Evolutionary conservation across 768 basidiomycete genomes (phyloP).

Genomic region (Tulasnella sp.): DNA sequence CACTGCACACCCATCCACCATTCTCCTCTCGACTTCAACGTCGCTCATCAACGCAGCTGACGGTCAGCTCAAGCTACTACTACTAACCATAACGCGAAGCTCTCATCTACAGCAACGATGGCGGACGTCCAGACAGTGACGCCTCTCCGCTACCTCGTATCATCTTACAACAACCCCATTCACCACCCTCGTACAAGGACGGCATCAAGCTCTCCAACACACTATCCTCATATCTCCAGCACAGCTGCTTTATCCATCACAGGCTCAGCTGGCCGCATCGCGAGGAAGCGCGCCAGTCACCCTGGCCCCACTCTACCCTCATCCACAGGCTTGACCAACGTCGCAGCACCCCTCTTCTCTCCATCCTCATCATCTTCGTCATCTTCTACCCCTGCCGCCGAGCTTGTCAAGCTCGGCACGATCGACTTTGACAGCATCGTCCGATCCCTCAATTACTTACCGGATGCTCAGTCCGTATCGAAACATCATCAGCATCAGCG

Average conservation of each 20-base stretch:
- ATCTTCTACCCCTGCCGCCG: neutral
- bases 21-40: neutral
- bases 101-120: neutral
- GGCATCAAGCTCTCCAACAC: neutral
- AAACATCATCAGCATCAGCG: conserved; percentile 1
- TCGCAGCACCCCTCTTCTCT: neutral
- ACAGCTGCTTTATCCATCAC: neutral
- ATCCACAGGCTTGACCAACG: neutral
- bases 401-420: conserved; percentile 7
- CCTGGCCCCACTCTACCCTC: neutral
- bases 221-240: neutral
- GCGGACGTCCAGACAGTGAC: neutral
- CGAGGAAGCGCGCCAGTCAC: neutral
- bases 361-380: neutral
- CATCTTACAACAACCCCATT: neutral
- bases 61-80: no score
- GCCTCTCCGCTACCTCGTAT: conserved; percentile 10
- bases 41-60: neutral
- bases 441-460: neutral
- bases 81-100: neutral
- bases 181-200: neutral
- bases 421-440: conserved; percentile 5
- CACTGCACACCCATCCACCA: no score
- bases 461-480: neutral
- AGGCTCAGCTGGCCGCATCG: conserved; percentile 5